Percentiles rank a stretch among this genome's conserved stretches.
Evolutionary conservation across 345 rosid genomes (phyloP).

Genomic region (Citrus trifoliata): DNA sequence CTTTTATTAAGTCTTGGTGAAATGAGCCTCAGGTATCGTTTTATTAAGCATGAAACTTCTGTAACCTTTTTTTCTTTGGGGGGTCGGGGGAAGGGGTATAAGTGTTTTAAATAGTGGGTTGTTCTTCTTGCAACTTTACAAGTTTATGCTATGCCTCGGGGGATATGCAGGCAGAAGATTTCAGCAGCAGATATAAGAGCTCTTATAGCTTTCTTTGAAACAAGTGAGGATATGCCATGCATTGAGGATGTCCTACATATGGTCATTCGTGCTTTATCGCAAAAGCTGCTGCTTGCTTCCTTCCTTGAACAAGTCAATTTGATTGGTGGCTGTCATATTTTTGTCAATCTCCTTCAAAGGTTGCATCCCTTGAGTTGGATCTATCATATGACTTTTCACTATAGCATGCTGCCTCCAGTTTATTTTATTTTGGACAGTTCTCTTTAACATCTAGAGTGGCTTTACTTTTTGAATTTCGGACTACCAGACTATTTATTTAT

Average conservation of each 20-base stretch:
- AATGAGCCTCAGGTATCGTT: constrained; percentile 84
- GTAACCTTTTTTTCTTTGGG: not conserved
- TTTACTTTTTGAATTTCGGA: not conserved
- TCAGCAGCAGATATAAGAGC: constrained; percentile 65
- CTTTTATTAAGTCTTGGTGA: constrained; percentile 92
- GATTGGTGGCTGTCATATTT: constrained; percentile 81
- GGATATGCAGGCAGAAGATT: constrained; percentile 68
- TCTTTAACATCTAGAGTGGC: not conserved
- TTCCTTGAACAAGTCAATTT: constrained; percentile 86
- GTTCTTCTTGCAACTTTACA: constrained; percentile 7
- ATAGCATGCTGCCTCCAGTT: not conserved
- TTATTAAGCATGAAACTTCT: not conserved
- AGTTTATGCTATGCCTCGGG: constrained; percentile 12
- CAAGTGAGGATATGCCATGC: constrained; percentile 86
- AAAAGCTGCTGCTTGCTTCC: constrained; percentile 62
- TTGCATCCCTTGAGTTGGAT: constrained; percentile 20
- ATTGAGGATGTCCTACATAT: constrained; percentile 90
- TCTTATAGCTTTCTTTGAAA: constrained; percentile 76
- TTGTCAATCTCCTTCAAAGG: constrained; percentile 91
- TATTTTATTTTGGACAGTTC: not conserved
- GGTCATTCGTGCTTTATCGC: constrained; percentile 87
- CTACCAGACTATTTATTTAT: not conserved
- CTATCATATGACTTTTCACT: not conserved
- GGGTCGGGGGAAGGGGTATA: not conserved
- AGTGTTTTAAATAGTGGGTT: not conserved